A percentile compares a stretch with the other conserved stretches of the same genome.
phyloP scores from a whole-genome alignment of 768 basidiomycete genomes.

The Mycena crocata region DNA sequence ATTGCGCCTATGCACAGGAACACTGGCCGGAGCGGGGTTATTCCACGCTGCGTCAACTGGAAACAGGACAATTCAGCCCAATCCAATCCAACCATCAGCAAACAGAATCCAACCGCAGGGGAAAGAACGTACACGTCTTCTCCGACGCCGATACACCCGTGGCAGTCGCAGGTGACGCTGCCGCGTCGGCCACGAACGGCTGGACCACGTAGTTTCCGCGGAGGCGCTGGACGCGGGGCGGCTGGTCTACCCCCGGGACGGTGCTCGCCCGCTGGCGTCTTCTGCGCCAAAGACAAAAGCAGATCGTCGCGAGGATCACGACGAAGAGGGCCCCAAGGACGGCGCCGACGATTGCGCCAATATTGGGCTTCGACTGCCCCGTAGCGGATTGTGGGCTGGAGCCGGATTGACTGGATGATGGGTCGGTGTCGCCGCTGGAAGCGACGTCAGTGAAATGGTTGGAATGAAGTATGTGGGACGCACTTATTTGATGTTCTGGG shows the following conservation, averaged over 20 bases:
- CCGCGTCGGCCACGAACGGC: neutral
- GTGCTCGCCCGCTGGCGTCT: neutral
- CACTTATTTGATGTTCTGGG: neutral
- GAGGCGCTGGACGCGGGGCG: neutral
- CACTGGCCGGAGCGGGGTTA: neutral
- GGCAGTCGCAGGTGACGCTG: neutral
- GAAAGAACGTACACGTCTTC: constrained; percentile 2
- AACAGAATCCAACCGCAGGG: neutral
- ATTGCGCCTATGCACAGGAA: neutral
- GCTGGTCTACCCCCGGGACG: neutral
- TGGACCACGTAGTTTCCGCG: neutral
- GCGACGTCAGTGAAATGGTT: neutral
- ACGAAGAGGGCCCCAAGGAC: neutral
- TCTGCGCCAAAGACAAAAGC: constrained; percentile 1
- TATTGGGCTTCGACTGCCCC: neutral
- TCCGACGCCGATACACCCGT: neutral
- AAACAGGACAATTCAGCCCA: too few relatives aligned
- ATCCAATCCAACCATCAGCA: too few relatives aligned
- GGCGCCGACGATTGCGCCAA: constrained; percentile 8
- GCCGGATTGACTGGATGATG: neutral
- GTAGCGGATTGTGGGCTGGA: neutral
- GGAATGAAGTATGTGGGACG: neutral
- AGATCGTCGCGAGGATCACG: neutral
- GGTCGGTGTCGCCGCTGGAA: neutral
- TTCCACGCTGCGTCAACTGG: constrained; percentile 10